These are phyloP conservation scores for Chrysoporthe cubensis DNA, from an alignment of 2,329 filamentous ascomycete species.

Conservation along the genomic window DNA sequence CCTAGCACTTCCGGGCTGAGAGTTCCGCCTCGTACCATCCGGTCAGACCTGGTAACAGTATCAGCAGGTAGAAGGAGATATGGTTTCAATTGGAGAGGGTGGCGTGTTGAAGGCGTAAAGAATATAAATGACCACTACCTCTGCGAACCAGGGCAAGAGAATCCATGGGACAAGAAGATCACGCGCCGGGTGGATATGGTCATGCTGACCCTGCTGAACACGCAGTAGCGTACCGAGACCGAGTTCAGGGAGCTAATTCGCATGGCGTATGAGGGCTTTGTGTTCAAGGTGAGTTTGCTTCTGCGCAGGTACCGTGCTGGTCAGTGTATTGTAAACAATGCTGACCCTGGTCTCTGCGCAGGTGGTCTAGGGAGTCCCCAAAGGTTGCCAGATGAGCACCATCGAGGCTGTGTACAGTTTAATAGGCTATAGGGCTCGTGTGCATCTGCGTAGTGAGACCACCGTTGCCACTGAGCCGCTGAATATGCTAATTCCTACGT, in stretches of 20 bases:
- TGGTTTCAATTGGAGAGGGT: background rate
- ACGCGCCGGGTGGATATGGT: conserved; percentile 48
- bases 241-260: conserved; percentile 50
- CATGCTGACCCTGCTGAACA: conserved; percentile 49
- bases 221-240: conserved; percentile 46
- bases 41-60: no score
- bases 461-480: background rate
- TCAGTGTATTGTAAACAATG: background rate
- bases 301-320: no score
- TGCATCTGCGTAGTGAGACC: background rate
- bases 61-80: background rate
- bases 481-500: background rate
- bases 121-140: conserved; percentile 46
- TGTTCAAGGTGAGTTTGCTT: conserved; percentile 37
- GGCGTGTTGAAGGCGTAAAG: no score
- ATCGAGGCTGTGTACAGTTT: conserved; percentile 35
- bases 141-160: conserved; percentile 38
- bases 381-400: conserved; percentile 41
- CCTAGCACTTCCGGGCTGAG: background rate
- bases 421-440: no score
- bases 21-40: background rate
- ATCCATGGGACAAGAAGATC: conserved; percentile 42
- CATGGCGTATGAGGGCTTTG: conserved; percentile 43
- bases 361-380: conserved; percentile 34
- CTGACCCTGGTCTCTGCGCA: background rate